phyloP scores from a whole-genome alignment of 1,284 basidiomycete genomes.

The Rhodofomes roseus region DNA sequence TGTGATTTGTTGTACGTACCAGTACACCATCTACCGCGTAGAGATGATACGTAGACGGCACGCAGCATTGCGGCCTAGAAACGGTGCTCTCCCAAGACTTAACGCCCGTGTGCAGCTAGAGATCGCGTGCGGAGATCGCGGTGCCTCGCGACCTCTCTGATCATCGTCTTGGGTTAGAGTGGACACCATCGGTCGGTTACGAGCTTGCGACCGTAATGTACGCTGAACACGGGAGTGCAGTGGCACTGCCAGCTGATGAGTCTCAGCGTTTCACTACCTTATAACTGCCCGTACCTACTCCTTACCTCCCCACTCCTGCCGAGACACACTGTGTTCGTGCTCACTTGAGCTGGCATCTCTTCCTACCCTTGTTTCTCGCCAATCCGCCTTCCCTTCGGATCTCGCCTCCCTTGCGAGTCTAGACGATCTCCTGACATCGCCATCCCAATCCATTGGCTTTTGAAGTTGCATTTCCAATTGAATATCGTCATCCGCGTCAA shows the following conservation, averaged over 20 bases:
- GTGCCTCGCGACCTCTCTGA: slow-evolving; percentile 35
- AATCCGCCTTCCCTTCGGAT: slow-evolving; percentile 15
- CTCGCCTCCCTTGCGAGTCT: slow-evolving; percentile 16
- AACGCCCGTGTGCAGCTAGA: slow-evolving; percentile 8
- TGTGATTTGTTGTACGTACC: slow-evolving; percentile 3
- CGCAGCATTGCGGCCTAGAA: slow-evolving; percentile 8
- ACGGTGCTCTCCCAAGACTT: not conserved
- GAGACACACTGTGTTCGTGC: slow-evolving; percentile 39
- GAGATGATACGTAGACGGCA: not conserved
- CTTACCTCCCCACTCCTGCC: slow-evolving; percentile 29
- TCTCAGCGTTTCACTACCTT: slow-evolving; percentile 16
- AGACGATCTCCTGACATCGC: slow-evolving; percentile 11
- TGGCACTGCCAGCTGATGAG: slow-evolving; percentile 12
- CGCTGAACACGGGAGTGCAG: slow-evolving; percentile 3
- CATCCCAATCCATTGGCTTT: slow-evolving; percentile 14
- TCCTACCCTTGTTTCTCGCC: slow-evolving; percentile 17
- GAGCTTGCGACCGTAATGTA: slow-evolving; percentile 3
- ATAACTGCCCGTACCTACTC: slow-evolving; percentile 13
- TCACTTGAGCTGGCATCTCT: slow-evolving; percentile 33
- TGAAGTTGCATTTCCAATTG: slow-evolving; percentile 8
- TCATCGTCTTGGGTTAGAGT: slow-evolving; percentile 22
- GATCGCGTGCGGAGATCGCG: slow-evolving; percentile 20
- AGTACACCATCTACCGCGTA: not conserved
- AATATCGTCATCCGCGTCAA: slow-evolving; percentile 12
- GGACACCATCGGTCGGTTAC: slow-evolving; percentile 11